Conservation (phyloP, 225 moss, liverwort and hornwort species). For the Physcomitrium patens region DNA sequence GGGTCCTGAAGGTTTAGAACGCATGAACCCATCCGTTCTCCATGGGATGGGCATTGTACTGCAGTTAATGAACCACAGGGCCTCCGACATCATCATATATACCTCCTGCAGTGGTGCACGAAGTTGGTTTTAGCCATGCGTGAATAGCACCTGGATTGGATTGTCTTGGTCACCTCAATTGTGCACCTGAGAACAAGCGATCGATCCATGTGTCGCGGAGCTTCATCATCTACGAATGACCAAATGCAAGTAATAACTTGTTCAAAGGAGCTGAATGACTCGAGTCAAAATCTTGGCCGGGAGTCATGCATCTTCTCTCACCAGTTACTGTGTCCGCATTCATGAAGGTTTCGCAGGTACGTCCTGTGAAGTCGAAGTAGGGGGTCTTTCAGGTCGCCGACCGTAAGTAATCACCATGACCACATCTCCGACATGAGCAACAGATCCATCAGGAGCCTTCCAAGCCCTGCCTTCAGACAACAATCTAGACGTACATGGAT, state of each 20-base stretch:
- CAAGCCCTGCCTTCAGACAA: conserved; percentile 54
- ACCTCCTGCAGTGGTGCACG: neutral
- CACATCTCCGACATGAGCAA: conserved; percentile 65
- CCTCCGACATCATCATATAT: neutral
- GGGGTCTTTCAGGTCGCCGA: conserved; percentile 38
- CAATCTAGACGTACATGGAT: conserved; percentile 34
- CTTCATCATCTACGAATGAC: neutral
- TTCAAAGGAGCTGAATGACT: conserved; percentile 5
- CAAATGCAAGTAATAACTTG: neutral
- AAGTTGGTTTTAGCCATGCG: neutral
- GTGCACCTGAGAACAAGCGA: neutral
- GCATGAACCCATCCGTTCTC: neutral
- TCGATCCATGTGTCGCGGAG: neutral
- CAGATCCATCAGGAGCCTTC: conserved; percentile 42
- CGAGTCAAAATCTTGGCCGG: neutral
- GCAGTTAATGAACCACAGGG: neutral
- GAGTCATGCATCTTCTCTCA: conserved; percentile 12
- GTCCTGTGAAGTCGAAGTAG: neutral
- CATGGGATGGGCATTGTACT: neutral
- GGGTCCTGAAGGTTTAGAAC: neutral
- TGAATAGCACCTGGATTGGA: neutral
- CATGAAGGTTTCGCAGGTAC: neutral
- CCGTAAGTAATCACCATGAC: conserved; percentile 88
- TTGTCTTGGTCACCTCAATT: neutral
- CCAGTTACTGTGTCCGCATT: neutral